Conservation (phyloP, 176 grass and related monocot species). For the Canna indica region DNA sequence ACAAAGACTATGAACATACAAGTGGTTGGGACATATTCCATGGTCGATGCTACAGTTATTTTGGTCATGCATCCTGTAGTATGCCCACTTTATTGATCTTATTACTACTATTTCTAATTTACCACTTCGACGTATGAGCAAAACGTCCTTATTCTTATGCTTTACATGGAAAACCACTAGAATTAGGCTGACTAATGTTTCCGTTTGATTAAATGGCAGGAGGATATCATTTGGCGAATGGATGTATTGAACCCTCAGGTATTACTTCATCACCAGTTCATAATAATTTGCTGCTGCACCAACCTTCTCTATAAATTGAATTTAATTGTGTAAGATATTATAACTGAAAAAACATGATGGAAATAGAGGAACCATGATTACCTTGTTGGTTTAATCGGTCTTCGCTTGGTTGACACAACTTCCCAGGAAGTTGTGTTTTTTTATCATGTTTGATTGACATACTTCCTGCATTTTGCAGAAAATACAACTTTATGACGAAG, state of each 20-base stretch:
- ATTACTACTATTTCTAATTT: neutral
- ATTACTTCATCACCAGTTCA: neutral
- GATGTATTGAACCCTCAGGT: slow-evolving; percentile 93
- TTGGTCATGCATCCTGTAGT: neutral
- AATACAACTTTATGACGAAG: too few relatives aligned
- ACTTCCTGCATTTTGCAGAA: too few relatives aligned
- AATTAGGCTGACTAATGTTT: neutral
- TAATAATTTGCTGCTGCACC: neutral
- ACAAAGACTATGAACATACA: too few relatives aligned
- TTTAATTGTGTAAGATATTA: too few relatives aligned
- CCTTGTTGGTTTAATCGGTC: too few relatives aligned
- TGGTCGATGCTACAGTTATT: neutral
- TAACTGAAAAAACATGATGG: too few relatives aligned
- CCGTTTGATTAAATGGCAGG: slow-evolving; percentile 40
- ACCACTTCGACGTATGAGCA: neutral
- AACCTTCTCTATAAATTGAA: neutral
- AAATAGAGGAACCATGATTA: too few relatives aligned
- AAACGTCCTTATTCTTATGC: neutral
- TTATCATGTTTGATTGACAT: too few relatives aligned
- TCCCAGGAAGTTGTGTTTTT: too few relatives aligned
- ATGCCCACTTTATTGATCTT: too few relatives aligned
- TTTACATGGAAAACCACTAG: neutral
- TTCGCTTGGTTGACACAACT: too few relatives aligned
- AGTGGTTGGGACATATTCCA: neutral
- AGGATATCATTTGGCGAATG: slow-evolving; percentile 70